Base-by-base conservation (phyloP, 2,329 filamentous ascomycete species). In the Macrophomina pseudophaseolina region DNA sequence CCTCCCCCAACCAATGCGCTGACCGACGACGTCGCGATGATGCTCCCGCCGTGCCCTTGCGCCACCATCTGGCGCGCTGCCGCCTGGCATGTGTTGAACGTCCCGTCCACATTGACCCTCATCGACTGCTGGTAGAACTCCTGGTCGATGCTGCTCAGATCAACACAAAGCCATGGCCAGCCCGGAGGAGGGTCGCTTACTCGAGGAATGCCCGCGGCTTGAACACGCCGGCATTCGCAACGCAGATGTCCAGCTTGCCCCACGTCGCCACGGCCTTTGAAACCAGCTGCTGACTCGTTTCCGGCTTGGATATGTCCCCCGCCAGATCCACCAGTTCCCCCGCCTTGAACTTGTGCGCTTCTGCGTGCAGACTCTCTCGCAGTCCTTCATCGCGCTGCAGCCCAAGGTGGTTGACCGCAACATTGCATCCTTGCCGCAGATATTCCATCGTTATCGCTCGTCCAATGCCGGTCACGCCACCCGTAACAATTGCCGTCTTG, bases 11-110 rank as follows among this genome's bases (percentile, higher is more conserved):
- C 51, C 51, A 54, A 9, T 32, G 51, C 53, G 18, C 53, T 56
- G n/a, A 56, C 53, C 5, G 53, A 56, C 6, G 53, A 56, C 8
- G 18, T 42, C 9, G 53, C 53, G n/a, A 56, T 42, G 35, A 56
- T 56, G 53, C 53, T 56, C 8, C 53, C 33, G 53, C 53, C 53
- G n/a, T 42, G 35, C 4, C 53, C 53, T 28, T 56, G 53, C 1
- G 53, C 8, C 6, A 56, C 53, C 53, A 56, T 56, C 53, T 56
- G 53, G n/a, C 51, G 53, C 35, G 53, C 53, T 14, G 51, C 53
- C 18, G 53, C 53, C 11, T 42, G 53, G 18, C 53, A 56, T n/a
- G 35, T 56, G 18, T 42, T 18, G 18, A 56, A 42, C 6, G 35
- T 42, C 11, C 53, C 53, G 18, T 56, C 35, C 5, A 56, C 33